Base-by-base conservation (phyloP, 108 stramenopile species). In the Thalassiosira profunda region DNA sequence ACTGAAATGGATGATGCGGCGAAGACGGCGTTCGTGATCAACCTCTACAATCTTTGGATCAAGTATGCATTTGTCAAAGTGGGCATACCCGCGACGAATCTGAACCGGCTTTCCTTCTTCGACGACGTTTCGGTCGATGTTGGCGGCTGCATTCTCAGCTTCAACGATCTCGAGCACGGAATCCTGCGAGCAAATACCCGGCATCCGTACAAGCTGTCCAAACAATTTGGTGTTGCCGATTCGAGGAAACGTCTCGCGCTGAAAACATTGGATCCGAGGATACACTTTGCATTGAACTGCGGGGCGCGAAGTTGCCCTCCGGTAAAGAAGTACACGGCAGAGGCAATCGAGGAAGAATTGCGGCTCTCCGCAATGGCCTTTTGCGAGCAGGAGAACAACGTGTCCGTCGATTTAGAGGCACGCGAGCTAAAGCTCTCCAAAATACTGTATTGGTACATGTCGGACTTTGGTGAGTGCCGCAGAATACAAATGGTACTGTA, bases 261-360 rank as follows among this genome's bases (percentile, higher is more conserved):
- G 2, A 30, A 49, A 51, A 36, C 55, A 5, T 11, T 86, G 1
- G 92, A 90, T 60, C 63, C 57, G 41, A 62, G 89, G 8, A 81
- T 93, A 30, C 92, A 93, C 72, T 93, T 90, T 72, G 89, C 87
- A 5, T 63, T 93, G 41, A 89, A 90, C 70, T 87, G 87, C 70
- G 90, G 90, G 0, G 90, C 86, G 1, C 58, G n/a, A 29, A 63
- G 65, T 23, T 91, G 90, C 47, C 90, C 90, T 4, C 81, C 86
- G 9, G 70, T 91, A 1, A 82, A 81, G 37, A 52, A 64, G 33
- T 91, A 85, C 67, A 54, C 60, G 1, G 71, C 52, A 1, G 79
- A 69, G 25, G 63, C 41, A 0, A 35, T 90, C 26, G 80, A 87
- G 23, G 75, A 78, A 38, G 84, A 86, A 44, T 46, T 91, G 20